Evolutionary conservation across 495 filamentous ascomycete species (phyloP), one percentile per base, ranked within the genome.

Genomic region (Hypoxylon rickii): DNA sequence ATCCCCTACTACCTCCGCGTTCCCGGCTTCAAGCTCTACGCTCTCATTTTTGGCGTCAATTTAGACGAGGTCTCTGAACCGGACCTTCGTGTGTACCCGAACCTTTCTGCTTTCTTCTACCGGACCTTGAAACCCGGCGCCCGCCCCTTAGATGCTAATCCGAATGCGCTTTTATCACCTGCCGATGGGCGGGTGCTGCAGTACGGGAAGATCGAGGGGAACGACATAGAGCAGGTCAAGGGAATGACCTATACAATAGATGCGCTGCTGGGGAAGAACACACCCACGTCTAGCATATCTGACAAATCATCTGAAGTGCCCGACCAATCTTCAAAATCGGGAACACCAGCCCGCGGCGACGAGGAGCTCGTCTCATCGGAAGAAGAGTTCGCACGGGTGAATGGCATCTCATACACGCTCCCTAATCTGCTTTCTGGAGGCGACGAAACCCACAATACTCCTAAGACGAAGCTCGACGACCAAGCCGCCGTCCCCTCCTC

Each of bases 211-310:
- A 96, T 99, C 49, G 87, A 94, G 58, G 82, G 88, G 42, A 93
- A 92, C 21, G 88, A 96, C 61, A 92, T 99, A n/a, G 94, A 97
- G 70, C 94, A 97, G 70, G 93, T 97, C 32, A 99, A 99, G 70
- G 94, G 94, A 38, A 93, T 97, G 80, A 97, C 92, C 2, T 99
- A 99, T 71, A 94, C 88, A 52, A 79, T 99, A 39, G 94, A 97
- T 67, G 91, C 93, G 0, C 79, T 99, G 1, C 76, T 99, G 3
- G 94, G 94, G 29, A 83, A 84, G 41, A 81, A 74, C 47, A 73
- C 73, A 15, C 77, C 79, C 11, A 57, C 73, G 1, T 65, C 73
- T 2, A 76, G 74, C 62, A 45, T 78, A 36, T 71, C 71, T 16
- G 61, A 68, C 32, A 44, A 45, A 13, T 51, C 43, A 36, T 58